These are phyloP conservation scores for Ambrosiella cleistominuta DNA, from an alignment of 2,329 filamentous ascomycete species.

Conservation along the genomic window DNA sequence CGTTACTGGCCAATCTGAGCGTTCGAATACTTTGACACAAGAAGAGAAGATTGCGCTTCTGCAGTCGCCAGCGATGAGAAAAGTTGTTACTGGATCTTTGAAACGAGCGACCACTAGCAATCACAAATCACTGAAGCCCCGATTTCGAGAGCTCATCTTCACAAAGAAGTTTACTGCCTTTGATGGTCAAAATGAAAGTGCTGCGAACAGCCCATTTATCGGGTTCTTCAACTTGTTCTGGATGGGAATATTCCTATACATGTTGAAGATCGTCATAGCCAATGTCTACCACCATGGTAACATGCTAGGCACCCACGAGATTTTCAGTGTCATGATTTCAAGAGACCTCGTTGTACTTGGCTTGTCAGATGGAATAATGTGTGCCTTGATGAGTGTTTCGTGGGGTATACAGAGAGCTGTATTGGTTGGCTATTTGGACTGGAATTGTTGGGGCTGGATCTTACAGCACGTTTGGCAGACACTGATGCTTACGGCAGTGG, in stretches of 20 bases:
- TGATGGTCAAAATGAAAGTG: conserved; percentile 49
- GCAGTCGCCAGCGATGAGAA: conserved; percentile 8
- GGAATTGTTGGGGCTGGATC: conserved; percentile 54
- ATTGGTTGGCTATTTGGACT: conserved; percentile 40
- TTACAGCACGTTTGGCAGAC: conserved; percentile 60
- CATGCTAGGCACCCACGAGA: conserved; percentile 52
- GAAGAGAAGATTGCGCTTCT: conserved; percentile 8
- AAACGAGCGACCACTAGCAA: conserved; percentile 13
- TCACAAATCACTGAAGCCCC: not conserved
- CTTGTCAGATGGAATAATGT: conserved; percentile 53
- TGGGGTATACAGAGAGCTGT: conserved; percentile 48
- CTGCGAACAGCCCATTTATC: conserved; percentile 52
- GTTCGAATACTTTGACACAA: conserved; percentile 16
- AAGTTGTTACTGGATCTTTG: conserved; percentile 5
- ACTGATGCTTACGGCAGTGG: conserved; percentile 40
- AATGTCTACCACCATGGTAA: conserved; percentile 55
- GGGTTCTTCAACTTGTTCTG: conserved; percentile 71
- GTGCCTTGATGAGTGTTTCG: conserved; percentile 44
- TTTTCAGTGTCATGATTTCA: conserved; percentile 48
- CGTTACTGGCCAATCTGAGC: conserved; percentile 9
- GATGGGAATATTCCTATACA: conserved; percentile 48
- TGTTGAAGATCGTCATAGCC: conserved; percentile 46
- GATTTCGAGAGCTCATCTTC: conserved; percentile 42
- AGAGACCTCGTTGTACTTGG: conserved; percentile 35
- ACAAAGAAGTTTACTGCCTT: conserved; percentile 58